phyloP scores from a whole-genome alignment of 1,139 yeast genomes.

The Taphrina communis region DNA sequence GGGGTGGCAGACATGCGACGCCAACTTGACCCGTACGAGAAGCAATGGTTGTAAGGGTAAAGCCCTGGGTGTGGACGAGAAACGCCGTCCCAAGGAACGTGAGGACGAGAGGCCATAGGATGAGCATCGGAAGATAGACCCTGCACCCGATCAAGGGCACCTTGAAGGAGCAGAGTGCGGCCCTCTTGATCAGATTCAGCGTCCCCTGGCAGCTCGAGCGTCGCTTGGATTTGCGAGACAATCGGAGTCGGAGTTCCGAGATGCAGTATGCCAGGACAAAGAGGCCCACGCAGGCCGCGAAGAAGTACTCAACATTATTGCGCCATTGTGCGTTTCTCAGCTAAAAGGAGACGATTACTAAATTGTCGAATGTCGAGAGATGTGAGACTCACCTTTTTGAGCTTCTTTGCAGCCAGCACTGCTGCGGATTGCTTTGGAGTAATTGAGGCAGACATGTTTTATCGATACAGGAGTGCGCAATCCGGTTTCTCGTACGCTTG shows the following conservation, averaged over 20 bases:
- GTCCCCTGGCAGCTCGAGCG: not conserved
- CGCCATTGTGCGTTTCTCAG: constrained; percentile 18
- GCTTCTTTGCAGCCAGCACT: constrained; percentile 11
- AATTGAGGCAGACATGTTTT: no score
- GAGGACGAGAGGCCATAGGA: constrained; percentile 11
- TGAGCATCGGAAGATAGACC: constrained; percentile 13
- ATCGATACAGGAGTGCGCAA: no score
- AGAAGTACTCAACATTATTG: constrained; percentile 23
- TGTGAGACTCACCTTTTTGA: constrained; percentile 1
- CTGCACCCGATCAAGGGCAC: constrained; percentile 9
- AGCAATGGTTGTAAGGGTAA: constrained; percentile 6
- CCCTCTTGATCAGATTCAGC: constrained; percentile 10
- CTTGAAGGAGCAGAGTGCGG: constrained; percentile 16
- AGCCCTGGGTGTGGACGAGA: not conserved
- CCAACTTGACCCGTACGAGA: constrained; percentile 49
- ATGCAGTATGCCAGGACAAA: constrained; percentile 8
- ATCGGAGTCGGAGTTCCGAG: constrained; percentile 4
- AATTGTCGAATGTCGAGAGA: not conserved
- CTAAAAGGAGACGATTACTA: not conserved
- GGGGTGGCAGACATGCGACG: constrained; percentile 59
- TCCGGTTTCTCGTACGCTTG: no score
- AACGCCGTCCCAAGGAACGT: not conserved
- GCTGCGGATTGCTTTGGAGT: constrained; percentile 2
- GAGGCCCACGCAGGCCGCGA: constrained; percentile 24
- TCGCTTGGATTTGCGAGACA: not conserved